phyloP scores from a whole-genome alignment of 2,329 filamentous ascomycete species.

The Juglanconis juglandina region DNA sequence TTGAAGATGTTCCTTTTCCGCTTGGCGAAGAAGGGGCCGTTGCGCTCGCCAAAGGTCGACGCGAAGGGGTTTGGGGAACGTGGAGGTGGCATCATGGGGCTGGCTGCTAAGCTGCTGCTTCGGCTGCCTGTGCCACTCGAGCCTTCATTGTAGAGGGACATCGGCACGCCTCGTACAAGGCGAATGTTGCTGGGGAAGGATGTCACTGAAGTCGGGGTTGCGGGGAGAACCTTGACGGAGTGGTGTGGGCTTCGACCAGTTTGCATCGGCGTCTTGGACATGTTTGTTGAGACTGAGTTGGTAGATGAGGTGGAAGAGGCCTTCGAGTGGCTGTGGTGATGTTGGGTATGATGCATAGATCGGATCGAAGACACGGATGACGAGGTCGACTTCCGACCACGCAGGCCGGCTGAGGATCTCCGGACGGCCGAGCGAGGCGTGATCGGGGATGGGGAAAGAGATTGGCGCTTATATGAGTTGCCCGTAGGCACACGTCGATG shows the following conservation, averaged over 20 bases:
- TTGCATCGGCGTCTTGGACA: constrained; percentile 63
- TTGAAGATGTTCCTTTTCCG: constrained; percentile 80
- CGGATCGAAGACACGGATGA: constrained; percentile 92
- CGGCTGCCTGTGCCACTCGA: constrained; percentile 29
- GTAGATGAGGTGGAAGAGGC: constrained; percentile 88
- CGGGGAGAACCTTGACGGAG: constrained; percentile 91
- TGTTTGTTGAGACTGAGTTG: constrained; percentile 64
- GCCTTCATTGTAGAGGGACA: constrained; percentile 56
- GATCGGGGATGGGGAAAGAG: constrained; percentile 78
- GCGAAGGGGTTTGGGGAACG: constrained; percentile 56
- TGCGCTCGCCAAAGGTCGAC: constrained; percentile 35
- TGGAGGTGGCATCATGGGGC: constrained; percentile 36
- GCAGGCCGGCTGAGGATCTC: constrained; percentile 75
- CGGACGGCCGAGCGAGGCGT: constrained; percentile 86
- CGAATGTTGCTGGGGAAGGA: constrained; percentile 84
- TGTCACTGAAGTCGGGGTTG: constrained; percentile 67
- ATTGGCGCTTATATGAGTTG: constrained; percentile 65
- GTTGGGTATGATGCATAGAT: constrained; percentile 70
- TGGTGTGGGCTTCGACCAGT: constrained; percentile 75
- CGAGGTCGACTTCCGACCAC: constrained; percentile 91
- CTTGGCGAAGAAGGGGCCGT: constrained; percentile 65
- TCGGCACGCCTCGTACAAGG: constrained; percentile 62
- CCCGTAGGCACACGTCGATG: constrained; percentile 33
- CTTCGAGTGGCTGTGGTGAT: constrained; percentile 85
- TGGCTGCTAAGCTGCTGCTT: constrained; percentile 28